Conservation (phyloP, 2,329 filamentous ascomycete genomes). For the Trichoderma citrinoviride region DNA sequence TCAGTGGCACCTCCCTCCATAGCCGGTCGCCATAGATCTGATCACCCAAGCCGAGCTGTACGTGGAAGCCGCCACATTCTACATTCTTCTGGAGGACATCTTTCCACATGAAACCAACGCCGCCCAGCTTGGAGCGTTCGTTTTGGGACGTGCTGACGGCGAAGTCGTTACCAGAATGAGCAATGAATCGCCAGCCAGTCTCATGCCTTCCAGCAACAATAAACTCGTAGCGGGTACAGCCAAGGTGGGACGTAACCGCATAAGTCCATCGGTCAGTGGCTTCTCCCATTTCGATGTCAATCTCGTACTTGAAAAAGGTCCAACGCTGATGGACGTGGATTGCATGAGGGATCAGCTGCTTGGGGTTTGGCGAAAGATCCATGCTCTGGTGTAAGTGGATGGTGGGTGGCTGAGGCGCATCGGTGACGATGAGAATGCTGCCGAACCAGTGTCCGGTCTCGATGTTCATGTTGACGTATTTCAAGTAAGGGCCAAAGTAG, state of each 20-base stretch:
- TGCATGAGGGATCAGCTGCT: constrained; percentile 75
- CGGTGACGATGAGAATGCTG: constrained; percentile 89
- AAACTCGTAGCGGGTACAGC: constrained; percentile 98
- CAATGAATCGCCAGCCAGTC: constrained; percentile 91
- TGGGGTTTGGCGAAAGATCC: constrained; percentile 88
- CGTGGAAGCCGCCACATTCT: constrained; percentile 93
- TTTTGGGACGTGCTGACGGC: constrained; percentile 81
- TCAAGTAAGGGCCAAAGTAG: constrained; percentile 93
- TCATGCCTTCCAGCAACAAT: constrained; percentile 87
- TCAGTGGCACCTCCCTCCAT: constrained; percentile 91
- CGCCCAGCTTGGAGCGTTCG: constrained; percentile 81
- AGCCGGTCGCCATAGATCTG: constrained; percentile 94
- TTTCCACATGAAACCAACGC: constrained; percentile 97
- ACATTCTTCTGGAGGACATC: constrained; percentile 96
- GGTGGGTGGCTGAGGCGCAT: constrained; percentile 86
- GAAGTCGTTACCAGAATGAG: constrained; percentile 96
- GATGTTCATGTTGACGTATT: constrained; percentile 96
- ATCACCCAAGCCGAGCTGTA: constrained; percentile 85
- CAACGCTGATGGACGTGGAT: constrained; percentile 91
- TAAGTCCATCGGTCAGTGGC: constrained; percentile 90
- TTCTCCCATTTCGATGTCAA: constrained; percentile 88
- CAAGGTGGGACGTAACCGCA: constrained; percentile 92
- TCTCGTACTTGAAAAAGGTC: constrained; percentile 93
- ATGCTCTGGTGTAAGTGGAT: constrained; percentile 91
- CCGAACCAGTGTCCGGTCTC: constrained; percentile 89